A percentile compares a stretch with the other conserved stretches of the same genome.
These are phyloP conservation scores for Fusarium vanettenii DNA, from an alignment of 2,329 filamentous ascomycete species.

Conservation along the genomic window DNA sequence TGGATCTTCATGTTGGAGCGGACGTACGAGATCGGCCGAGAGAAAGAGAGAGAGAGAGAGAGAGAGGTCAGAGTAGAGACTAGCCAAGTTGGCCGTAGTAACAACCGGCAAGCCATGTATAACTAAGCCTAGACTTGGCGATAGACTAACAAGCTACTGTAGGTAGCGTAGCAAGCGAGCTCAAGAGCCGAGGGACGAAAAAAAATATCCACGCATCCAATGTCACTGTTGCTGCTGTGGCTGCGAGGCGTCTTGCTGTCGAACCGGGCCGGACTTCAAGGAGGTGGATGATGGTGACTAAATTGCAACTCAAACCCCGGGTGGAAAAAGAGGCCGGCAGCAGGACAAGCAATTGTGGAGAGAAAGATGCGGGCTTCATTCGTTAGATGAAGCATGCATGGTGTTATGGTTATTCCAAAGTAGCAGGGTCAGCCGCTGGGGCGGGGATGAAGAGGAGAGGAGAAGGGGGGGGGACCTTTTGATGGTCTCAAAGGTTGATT, in stretches of 20 bases:
- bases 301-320: conserved; percentile 4
- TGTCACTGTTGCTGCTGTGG: neutral
- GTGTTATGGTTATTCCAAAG: conserved; percentile 38
- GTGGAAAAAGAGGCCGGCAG: neutral
- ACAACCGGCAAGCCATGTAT: neutral
- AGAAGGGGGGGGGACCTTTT: neutral
- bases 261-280: neutral
- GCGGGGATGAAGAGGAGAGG: neutral
- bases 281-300: conserved; percentile 1
- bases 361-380: conserved; percentile 12
- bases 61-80: neutral
- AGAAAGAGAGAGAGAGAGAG: neutral
- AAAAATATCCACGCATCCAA: neutral
- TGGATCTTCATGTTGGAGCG: neutral
- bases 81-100: neutral
- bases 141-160: neutral
- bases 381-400: conserved; percentile 32
- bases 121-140: neutral
- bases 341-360: conserved; percentile 13
- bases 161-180: neutral
- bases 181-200: neutral
- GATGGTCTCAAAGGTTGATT: neutral
- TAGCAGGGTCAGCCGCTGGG: neutral
- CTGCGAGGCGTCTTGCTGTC: neutral
- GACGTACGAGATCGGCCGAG: conserved; percentile 3